Base-by-base conservation (phyloP, 2,329 filamentous ascomycete species). In the Exophiala lecanii-corni region DNA sequence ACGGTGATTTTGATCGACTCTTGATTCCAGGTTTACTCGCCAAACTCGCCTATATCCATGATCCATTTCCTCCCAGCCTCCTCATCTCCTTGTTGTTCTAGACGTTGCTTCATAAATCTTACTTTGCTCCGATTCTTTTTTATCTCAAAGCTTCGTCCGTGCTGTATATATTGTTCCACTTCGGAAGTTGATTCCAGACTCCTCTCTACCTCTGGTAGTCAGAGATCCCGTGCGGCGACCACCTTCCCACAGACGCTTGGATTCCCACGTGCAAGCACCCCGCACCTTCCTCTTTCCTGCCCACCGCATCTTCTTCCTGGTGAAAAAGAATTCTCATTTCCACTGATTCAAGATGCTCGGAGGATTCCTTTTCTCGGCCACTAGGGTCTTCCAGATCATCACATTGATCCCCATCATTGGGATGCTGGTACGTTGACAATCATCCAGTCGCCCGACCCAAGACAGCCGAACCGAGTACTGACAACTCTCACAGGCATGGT, bases 331-430 rank as follows among this genome's bases (percentile, higher is more conserved):
- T n/a, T n/a, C n/a, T n/a, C n/a, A n/a, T n/a, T n/a, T n/a, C n/a
- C n/a, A n/a, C n/a, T n/a, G n/a, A n/a, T n/a, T 35, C 62, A 68
- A 61, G 42, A 72, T 73, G 68, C 62, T 73, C 49, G 67, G 64
- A 49, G 75, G 76, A 45, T 57, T 82, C 36, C 73, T 80, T 55
- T 82, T 82, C 69, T 70, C 75, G 62, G 74, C 74, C 61, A 79
- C 75, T 70, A 74, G 79, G 46, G 57, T 81, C 59, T 67, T 74
- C 59, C 68, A 83, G 61, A 74, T 82, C 64, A 57, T 78, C 64
- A 81, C 77, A 33, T 63, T 82, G 55, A 77, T 82, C 49, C 78
- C 79, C 21, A 73, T 76, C 45, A 69, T 82, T 59, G 79, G 79
- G 60, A 82, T 82, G 71, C 65, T 79, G 49, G 72, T 72, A 62